Base-by-base conservation (phyloP, 495 filamentous ascomycete genomes). In the Gamarada debralockiae region DNA sequence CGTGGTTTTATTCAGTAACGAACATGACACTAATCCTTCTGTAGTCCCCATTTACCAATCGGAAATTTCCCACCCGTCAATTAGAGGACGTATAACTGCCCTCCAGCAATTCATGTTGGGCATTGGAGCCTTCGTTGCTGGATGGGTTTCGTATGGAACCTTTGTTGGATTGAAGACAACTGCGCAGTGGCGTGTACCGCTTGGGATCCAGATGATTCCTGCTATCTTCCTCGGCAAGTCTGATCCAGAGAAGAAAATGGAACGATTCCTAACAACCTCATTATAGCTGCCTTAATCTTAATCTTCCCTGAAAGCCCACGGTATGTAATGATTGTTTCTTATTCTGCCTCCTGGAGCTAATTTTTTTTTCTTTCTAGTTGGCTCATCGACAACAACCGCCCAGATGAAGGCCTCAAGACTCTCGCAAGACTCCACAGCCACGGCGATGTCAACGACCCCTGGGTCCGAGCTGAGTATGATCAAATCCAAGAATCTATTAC, bases 401-500 rank as follows among this genome's bases (percentile, higher is more conserved):
- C 64, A 13, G 75, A 77, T 0, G 72, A 83, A 57, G 83, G 80
- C 1, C 74, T 83, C 1, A 53, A 62, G 9, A 81, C 75, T 0
- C 74, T 87, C 0, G 84, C 82, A 1, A 66, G 69, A 20, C 73
- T 87, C 13, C 82, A 85, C 52, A 65, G 82, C 8, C 70, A 79
- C 41, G 82, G 80, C 33, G 67, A 84, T 52, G 62, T 70, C 5
- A 65, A 76, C 42, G 80, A 87, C 55, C 52, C 78, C 3, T 85
- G 78, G 76, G 81, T 86, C n/a, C 71, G 67, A 8, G 80, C 81
- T 1, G 82, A 86, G 61, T 83, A 80, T 58, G 74, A 83, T n/a
- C 74, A 81, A 55, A 86, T 89, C 55, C 80, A 82, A 60, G 84
- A 81, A 18, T 67, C 68, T n/a, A 76, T 83, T 40, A 75, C 61